phyloP scores from a whole-genome alignment of 768 basidiomycete species.

The Amanita pseudoporphyria region DNA sequence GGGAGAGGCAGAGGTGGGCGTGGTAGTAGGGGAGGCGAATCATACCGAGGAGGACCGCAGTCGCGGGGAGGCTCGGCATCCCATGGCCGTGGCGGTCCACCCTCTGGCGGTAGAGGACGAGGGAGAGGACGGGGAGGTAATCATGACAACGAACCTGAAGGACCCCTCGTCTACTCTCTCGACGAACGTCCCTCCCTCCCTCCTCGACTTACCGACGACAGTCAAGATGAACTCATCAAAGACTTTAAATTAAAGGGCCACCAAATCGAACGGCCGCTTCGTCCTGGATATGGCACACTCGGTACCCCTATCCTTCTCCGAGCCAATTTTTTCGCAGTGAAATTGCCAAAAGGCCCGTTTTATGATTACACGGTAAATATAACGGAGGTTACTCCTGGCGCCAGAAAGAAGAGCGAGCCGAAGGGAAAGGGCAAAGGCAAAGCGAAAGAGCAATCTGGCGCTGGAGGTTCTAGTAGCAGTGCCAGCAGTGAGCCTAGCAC shows the following conservation, averaged over 20 bases:
- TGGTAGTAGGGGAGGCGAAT: slow-evolving; percentile 18
- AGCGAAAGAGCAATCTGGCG: background rate
- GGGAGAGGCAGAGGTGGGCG: slow-evolving; percentile 14
- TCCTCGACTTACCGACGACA: slow-evolving; percentile 17
- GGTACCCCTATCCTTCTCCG: slow-evolving; percentile 41
- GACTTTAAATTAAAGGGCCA: slow-evolving; percentile 25
- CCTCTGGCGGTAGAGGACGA: background rate
- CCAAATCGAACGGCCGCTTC: slow-evolving; percentile 32
- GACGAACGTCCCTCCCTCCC: slow-evolving; percentile 30
- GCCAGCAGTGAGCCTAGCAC: slow-evolving; percentile 23
- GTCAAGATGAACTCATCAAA: slow-evolving; percentile 27
- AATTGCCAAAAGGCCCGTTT: slow-evolving; percentile 33
- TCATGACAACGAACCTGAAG: slow-evolving; percentile 7
- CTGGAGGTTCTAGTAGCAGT: too few species aligned
- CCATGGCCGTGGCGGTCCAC: background rate
- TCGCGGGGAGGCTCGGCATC: background rate
- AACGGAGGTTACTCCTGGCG: slow-evolving; percentile 37
- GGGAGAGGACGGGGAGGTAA: slow-evolving; percentile 5
- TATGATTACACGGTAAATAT: slow-evolving; percentile 52
- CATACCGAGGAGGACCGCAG: background rate
- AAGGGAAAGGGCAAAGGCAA: background rate
- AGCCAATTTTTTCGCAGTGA: too few species aligned
- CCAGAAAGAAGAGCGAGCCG: slow-evolving; percentile 28
- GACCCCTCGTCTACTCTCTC: slow-evolving; percentile 14
- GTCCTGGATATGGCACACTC: slow-evolving; percentile 46